These are phyloP conservation scores for Meripilus lineatus DNA, from an alignment of 1,284 basidiomycete species.

Conservation along the genomic window DNA sequence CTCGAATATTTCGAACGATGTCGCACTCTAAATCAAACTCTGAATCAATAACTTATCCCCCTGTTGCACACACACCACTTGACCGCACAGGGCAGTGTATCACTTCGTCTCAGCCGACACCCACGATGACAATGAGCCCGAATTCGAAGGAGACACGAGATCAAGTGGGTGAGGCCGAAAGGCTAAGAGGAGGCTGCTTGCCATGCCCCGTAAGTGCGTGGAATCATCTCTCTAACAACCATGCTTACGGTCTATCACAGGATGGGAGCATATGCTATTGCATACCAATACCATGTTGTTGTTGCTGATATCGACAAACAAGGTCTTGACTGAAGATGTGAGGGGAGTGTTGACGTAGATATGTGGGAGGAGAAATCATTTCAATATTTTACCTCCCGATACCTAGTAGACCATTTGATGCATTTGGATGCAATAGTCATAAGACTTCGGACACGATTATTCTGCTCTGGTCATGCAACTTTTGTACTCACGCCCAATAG, in stretches of 20 bases:
- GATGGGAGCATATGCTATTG: constrained; percentile 16
- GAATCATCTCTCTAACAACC: neutral
- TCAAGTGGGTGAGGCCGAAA: constrained; percentile 7
- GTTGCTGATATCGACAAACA: constrained; percentile 9
- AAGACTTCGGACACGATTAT: neutral
- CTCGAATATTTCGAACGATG: too few species aligned
- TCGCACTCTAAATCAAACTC: too few species aligned
- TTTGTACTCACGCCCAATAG: neutral
- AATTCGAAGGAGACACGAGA: neutral
- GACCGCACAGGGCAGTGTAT: neutral
- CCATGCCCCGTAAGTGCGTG: constrained; percentile 14
- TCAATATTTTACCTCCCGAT: neutral
- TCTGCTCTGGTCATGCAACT: neutral
- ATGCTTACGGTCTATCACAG: constrained; percentile 2
- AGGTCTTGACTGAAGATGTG: neutral
- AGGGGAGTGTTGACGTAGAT: neutral
- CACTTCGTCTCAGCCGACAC: constrained; percentile 2
- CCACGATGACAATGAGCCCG: neutral
- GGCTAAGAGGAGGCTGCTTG: constrained; percentile 15
- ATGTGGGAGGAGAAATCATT: neutral
- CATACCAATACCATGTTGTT: constrained; percentile 16
- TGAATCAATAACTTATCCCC: constrained; percentile 2
- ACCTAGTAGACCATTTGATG: neutral
- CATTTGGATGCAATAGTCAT: neutral
- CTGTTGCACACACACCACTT: neutral